Evolutionary conservation across 306 rosid genomes (phyloP).

Genomic region (Inga laurina): DNA sequence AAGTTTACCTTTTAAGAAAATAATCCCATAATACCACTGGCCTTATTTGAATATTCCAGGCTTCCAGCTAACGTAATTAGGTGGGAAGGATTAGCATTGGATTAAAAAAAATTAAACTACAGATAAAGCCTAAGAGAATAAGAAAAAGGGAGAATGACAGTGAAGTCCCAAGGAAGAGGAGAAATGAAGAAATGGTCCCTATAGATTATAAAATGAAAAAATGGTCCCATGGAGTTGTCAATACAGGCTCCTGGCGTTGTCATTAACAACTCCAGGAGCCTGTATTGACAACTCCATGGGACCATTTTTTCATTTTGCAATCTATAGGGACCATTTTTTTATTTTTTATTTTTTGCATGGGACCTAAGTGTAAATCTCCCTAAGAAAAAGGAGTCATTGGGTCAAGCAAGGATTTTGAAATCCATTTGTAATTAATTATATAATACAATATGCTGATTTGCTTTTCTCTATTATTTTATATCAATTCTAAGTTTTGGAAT

Average conservation of each 20-base stretch:
- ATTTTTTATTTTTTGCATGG: too few species aligned
- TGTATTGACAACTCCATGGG: too few species aligned
- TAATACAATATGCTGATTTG: conserved; percentile 17
- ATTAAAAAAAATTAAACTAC: not conserved
- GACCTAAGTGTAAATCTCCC: too few species aligned
- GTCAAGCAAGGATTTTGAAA: not conserved
- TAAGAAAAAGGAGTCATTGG: not conserved
- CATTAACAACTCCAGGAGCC: too few species aligned
- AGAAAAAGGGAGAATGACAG: too few species aligned
- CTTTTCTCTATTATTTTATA: not conserved
- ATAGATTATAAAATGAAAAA: too few species aligned
- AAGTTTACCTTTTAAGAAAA: not conserved
- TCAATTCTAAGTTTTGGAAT: not conserved
- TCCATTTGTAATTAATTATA: not conserved
- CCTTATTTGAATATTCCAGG: not conserved
- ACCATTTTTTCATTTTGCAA: too few species aligned
- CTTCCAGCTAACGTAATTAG: not conserved
- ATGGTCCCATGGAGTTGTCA: too few species aligned
- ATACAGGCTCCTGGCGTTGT: too few species aligned
- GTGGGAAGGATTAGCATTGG: not conserved
- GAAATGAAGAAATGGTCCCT: too few species aligned
- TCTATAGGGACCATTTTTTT: too few species aligned
- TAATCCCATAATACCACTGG: not conserved
- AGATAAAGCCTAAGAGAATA: not conserved
- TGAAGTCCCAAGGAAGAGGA: too few species aligned